Evolutionary conservation across 805 yeast species (phyloP).

Genomic region (Hanseniaspora pseudoguilliermondii): DNA sequence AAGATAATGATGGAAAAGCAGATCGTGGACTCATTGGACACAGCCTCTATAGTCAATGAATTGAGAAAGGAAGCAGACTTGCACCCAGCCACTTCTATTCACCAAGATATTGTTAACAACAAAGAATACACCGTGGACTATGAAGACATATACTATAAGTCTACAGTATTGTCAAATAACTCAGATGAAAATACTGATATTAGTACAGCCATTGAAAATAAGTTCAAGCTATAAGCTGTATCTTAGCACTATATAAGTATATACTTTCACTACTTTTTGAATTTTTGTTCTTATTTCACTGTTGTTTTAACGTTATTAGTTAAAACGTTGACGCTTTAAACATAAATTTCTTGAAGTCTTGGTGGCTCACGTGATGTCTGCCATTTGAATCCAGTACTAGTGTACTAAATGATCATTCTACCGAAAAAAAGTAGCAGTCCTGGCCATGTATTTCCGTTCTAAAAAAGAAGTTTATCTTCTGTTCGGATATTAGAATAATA

Average conservation of each 20-base stretch:
- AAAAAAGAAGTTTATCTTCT: too few relatives aligned
- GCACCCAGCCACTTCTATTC: slow-evolving; percentile 46
- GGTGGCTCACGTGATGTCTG: too few relatives aligned
- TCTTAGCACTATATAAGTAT: neutral
- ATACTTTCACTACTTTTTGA: neutral
- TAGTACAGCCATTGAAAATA: slow-evolving; percentile 62
- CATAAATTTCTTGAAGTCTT: too few relatives aligned
- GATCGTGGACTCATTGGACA: slow-evolving; percentile 53
- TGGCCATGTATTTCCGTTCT: too few relatives aligned
- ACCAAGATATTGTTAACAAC: slow-evolving; percentile 65
- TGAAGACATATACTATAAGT: slow-evolving; percentile 75
- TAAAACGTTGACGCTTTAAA: neutral
- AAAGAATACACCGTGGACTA: slow-evolving; percentile 72
- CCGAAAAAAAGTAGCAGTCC: too few relatives aligned
- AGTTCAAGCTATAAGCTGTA: slow-evolving; percentile 36
- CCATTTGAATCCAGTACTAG: too few relatives aligned
- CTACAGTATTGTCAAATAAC: slow-evolving; percentile 27
- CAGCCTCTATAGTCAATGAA: slow-evolving; percentile 6
- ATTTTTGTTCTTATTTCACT: neutral
- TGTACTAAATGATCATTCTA: too few relatives aligned
- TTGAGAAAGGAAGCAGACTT: slow-evolving; percentile 24
- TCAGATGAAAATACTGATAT: slow-evolving; percentile 34
- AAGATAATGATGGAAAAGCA: slow-evolving; percentile 79
- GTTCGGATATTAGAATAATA: too few relatives aligned
- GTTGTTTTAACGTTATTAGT: neutral